These are phyloP conservation scores for Naegleria lovaniensis DNA, from an alignment of 208 protist species.

Conservation along the genomic window DNA sequence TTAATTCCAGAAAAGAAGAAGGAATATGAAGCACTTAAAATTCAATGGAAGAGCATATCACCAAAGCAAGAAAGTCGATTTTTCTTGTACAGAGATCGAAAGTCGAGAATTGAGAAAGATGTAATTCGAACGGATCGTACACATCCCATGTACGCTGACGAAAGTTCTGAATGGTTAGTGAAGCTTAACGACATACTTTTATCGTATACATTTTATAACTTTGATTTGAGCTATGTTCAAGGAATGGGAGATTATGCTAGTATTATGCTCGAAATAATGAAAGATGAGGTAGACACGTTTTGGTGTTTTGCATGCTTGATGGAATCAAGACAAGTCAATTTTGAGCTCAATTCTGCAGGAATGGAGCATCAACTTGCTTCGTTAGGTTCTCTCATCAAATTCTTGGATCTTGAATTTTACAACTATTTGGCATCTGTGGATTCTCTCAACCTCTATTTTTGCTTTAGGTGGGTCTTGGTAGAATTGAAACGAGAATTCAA, in stretches of 20 bases:
- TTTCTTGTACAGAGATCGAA: conserved; percentile 51
- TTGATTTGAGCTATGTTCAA: conserved; percentile 80
- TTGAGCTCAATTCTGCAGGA: conserved; percentile 30
- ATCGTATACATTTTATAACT: conserved; percentile 71
- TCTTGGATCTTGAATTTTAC: conserved; percentile 60
- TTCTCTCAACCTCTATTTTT: conserved; percentile 67
- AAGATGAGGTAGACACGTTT: conserved; percentile 51
- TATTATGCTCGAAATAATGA: conserved; percentile 51
- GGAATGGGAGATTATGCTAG: conserved; percentile 73
- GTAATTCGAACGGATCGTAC: conserved; percentile 67
- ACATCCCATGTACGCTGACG: conserved; percentile 50
- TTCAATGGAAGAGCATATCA: conserved; percentile 65
- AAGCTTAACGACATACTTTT: conserved; percentile 63
- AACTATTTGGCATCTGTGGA: conserved; percentile 46
- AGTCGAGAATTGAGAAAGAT: conserved; percentile 68
- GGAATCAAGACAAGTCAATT: conserved; percentile 49
- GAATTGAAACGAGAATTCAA: conserved; percentile 70
- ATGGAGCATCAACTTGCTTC: conserved; percentile 53
- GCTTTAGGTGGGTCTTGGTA: conserved; percentile 73
- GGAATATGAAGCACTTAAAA: conserved; percentile 56
- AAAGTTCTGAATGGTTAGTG: conserved; percentile 49
- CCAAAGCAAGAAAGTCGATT: conserved; percentile 62
- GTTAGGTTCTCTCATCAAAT: conserved; percentile 50
- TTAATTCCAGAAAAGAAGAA: conserved; percentile 37
- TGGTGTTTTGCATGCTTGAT: conserved; percentile 54